phyloP scores from a whole-genome alignment of 179 eudicot species.

The Beta lomatogona region DNA sequence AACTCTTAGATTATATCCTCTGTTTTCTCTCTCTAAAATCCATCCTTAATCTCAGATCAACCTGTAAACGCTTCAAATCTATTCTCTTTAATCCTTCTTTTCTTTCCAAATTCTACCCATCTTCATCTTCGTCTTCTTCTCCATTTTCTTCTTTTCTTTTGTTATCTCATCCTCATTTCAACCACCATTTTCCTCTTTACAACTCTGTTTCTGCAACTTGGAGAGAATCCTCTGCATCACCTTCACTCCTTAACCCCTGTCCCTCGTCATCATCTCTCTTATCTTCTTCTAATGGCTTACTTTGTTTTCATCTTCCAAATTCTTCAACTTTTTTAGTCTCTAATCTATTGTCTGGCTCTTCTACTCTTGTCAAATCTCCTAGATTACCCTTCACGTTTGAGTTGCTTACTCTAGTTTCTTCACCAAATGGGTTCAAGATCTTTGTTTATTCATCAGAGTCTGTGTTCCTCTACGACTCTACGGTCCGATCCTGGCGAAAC shows the following conservation, averaged over 20 bases:
- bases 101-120: conserved; percentile 38
- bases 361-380: conserved; percentile 46
- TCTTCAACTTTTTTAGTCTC: conserved; percentile 48
- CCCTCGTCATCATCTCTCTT: conserved; percentile 39
- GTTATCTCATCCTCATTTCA: conserved; percentile 61
- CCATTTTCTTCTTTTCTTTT: conserved; percentile 53
- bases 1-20: conserved; percentile 56
- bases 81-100: conserved; percentile 50
- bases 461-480: conserved; percentile 49
- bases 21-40: conserved; percentile 55
- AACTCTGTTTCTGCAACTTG: conserved; percentile 43
- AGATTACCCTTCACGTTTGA: conserved; percentile 43
- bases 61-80: conserved; percentile 60
- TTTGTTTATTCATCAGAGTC: conserved; percentile 33
- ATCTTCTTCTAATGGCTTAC: conserved; percentile 52
- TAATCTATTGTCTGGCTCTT: conserved; percentile 44
- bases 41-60: conserved; percentile 51
- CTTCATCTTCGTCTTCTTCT: conserved; percentile 17
- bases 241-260: conserved; percentile 26
- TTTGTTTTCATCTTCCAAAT: conserved; percentile 53
- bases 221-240: conserved; percentile 36
- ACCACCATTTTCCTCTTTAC: conserved; percentile 42
- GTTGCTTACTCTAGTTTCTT: conserved; percentile 41
- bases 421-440: conserved; percentile 43
- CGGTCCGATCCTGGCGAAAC: conserved; percentile 32